Base-by-base conservation (phyloP, 1,284 basidiomycete species). In the Kalmanozyma brasiliensis region DNA sequence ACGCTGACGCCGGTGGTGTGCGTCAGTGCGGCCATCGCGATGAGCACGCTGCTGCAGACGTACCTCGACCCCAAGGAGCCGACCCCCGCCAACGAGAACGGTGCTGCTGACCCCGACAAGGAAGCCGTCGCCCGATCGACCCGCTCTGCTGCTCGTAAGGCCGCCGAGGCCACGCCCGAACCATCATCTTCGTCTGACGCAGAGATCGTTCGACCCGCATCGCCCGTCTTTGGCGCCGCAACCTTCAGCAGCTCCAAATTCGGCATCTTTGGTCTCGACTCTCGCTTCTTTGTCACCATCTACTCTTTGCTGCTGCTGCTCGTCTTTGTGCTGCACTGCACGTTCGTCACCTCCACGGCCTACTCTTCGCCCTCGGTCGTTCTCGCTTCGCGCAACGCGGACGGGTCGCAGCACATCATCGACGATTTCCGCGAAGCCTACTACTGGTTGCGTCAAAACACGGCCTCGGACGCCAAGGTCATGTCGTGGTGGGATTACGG, bases 401-500 rank as follows among this genome's bases (percentile, higher is more conserved):
- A 98, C 78, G 96, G 96, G 19, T 90, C 88, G 56, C 90, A 92
- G 80, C 89, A 94, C 83, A 93, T 98, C 79, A 98, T 99, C 79
- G 96, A 99, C 83, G 96, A 99, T 84, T 99, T 98, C 89, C 88
- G 96, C 62, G 96, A 98, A 85, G 96, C 96, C n/a, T 98, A 99
- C 80, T 97, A 98, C 84, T 99, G 96, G 96, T 85, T 99, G 49
- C 87, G 94, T 56, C 91, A 95, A 84, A 99, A 98, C 85, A 99
- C 96, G 2, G 86, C 90, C 3, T 85, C 92, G 82, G 90, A 93
- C 71, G 89, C 93, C 13, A 94, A 98, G 41, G 89, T 98, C 34
- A 95, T 96, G 93, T 93, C 91, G 72, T 99, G 96, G 96, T 98
- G 96, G 96, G 96, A 99, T 84, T 99, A 98, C 78, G 96, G 96